A percentile compares a stretch with the other conserved stretches of the same genome.
Conservation (phyloP, 2,329 filamentous ascomycete species). For the Alternaria incomplexa region DNA sequence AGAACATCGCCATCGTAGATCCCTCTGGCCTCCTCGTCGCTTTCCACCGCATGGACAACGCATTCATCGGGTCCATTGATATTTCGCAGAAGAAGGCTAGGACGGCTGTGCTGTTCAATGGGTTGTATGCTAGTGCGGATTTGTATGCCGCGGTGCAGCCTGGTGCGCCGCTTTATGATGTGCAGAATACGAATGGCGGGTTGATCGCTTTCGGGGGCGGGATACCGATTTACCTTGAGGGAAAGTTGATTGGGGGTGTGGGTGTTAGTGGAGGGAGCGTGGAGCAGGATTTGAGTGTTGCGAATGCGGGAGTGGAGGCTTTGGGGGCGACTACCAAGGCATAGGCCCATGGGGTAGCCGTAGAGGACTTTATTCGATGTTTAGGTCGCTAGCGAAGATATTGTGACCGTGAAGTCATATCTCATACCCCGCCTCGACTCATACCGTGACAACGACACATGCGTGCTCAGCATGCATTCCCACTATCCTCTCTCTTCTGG, state of each 20-base stretch:
- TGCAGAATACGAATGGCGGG: conserved; percentile 36
- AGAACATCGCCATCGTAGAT: conserved; percentile 40
- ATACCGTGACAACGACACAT: background rate
- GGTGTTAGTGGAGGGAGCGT: conserved; percentile 39
- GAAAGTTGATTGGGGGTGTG: conserved; percentile 34
- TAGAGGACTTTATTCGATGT: background rate
- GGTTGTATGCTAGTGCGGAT: conserved; percentile 17
- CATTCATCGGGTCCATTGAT: conserved; percentile 35
- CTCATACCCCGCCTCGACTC: background rate
- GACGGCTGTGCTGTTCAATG: conserved; percentile 38
- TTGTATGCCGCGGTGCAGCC: conserved; percentile 24
- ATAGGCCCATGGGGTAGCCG: background rate
- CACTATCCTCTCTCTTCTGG: background rate
- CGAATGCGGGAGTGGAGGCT: conserved; percentile 21
- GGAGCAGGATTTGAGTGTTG: conserved; percentile 33
- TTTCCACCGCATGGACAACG: conserved; percentile 39
- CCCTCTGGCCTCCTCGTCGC: conserved; percentile 36
- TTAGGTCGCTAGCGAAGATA: background rate
- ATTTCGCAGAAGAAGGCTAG: conserved; percentile 38
- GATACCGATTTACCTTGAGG: conserved; percentile 33
- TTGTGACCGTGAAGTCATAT: background rate
- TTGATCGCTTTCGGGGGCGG: conserved; percentile 38
- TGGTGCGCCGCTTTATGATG: conserved; percentile 25
- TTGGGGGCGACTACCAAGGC: conserved; percentile 21
- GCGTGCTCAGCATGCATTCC: background rate